A percentile compares a stretch with the other conserved stretches of the same genome.
Evolutionary conservation across 805 yeast genomes (phyloP).

Genomic region (Metschnikowia henanensis): DNA sequence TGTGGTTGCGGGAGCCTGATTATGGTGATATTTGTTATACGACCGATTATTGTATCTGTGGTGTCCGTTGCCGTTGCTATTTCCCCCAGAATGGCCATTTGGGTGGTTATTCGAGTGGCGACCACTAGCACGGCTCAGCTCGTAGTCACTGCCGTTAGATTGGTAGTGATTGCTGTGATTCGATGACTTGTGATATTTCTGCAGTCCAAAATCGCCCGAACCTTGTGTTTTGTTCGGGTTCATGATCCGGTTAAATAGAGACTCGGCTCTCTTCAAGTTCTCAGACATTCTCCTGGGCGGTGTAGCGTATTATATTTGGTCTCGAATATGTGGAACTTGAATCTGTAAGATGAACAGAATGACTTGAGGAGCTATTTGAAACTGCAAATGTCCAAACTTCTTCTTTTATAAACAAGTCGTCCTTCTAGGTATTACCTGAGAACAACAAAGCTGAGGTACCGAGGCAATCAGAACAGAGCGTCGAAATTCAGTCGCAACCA

Average conservation of each 20-base stretch:
- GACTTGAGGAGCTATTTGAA: too few relatives aligned
- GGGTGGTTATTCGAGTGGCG: conserved; percentile 11
- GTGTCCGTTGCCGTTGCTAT: conserved; percentile 10
- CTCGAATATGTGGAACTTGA: too few relatives aligned
- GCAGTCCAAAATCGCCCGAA: conserved; percentile 1
- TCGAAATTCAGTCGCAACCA: too few relatives aligned
- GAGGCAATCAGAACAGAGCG: too few relatives aligned
- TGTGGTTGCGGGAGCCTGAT: conserved; percentile 1
- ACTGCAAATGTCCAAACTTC: too few relatives aligned
- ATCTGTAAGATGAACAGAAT: too few relatives aligned
- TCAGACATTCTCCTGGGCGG: too few relatives aligned
- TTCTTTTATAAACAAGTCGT: too few relatives aligned
- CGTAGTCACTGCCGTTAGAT: conserved; percentile 6
- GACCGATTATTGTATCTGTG: conserved; percentile 9
- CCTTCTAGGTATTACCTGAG: too few relatives aligned
- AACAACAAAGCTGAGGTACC: too few relatives aligned
- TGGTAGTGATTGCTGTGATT: conserved; percentile 3
- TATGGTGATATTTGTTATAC: conserved; percentile 7
- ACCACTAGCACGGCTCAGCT: conserved; percentile 9
- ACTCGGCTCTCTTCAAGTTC: conserved; percentile 47
- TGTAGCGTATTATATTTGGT: too few relatives aligned
- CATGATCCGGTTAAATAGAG: conserved; percentile 46
- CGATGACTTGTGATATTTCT: conserved; percentile 7
- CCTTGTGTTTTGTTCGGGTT: conserved; percentile 30
- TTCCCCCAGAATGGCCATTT: conserved; percentile 11